Base-by-base conservation (phyloP, 495 filamentous ascomycete species). In the Penicillium turbatum region DNA sequence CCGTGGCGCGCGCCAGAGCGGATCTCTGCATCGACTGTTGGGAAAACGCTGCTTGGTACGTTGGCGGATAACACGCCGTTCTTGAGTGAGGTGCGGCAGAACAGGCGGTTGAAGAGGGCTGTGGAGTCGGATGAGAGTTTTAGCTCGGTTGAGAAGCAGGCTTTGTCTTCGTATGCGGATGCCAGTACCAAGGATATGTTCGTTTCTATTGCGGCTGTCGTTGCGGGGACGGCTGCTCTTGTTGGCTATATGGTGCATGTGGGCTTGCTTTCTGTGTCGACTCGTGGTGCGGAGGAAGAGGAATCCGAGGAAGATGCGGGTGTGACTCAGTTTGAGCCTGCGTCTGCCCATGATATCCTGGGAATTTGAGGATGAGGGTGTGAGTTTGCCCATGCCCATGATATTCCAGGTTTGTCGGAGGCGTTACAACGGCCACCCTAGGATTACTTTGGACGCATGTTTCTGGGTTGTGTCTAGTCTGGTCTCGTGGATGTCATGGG, bases 1-100 rank as follows among this genome's bases (percentile, higher is more conserved):
- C 72, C 74, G 3, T 78, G 73, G 73, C 63, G 59, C 17, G 57
- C 62, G 2, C 68, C 70, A 0, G 67, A 66, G 32, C 66, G 72
- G 10, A 61, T 71, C 30, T 68, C 68, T 11, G 51, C 69, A 3
- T 50, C 57, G 7, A 68, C 64, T 5, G 62, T 77, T 17, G 71
- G 72, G 12, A 61, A 30, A 13, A 75, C 74, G 3, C 63, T 77
- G 3, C 63, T 69, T 38, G 60, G 61, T 41, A 69, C 70, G 1
- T 39, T 77, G 34, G 72, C 72, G 1, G 74, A 77, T 37, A 57
- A 70, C 12, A 73, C 67, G 0, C 74, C 74, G 0, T 69, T 77
- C 37, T 37, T 73, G 53, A 62, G 64, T 11, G 71, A 72, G 15
- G 49, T 76, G 7, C 73, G 74, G 27, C 47, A 48, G 42, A 63